These are phyloP conservation scores for Calycina marina DNA, from an alignment of 2,329 filamentous ascomycete species.

Conservation along the genomic window DNA sequence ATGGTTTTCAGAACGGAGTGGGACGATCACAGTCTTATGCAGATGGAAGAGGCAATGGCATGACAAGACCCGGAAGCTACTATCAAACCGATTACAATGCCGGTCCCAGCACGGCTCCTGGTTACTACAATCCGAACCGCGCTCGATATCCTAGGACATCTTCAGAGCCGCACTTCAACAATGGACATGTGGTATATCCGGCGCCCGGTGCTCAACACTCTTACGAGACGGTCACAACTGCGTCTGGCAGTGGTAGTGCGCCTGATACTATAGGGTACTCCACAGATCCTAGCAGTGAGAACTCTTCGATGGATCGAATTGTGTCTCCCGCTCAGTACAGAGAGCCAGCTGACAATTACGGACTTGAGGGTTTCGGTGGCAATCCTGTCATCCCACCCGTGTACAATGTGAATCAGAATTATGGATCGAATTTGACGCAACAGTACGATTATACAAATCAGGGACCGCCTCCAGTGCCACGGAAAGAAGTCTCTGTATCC, in stretches of 20 bases:
- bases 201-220: constrained; percentile 30
- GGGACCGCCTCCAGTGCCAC: constrained; percentile 11
- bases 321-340: constrained; percentile 38
- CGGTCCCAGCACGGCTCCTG: constrained; percentile 10
- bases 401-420: constrained; percentile 19
- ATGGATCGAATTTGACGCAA: too few species aligned
- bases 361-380: constrained; percentile 33
- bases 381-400: constrained; percentile 26
- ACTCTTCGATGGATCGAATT: constrained; percentile 74
- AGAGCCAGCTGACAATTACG: constrained; percentile 45
- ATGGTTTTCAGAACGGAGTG: constrained; percentile 22
- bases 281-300: constrained; percentile 80
- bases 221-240: constrained; percentile 75
- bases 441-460: constrained; percentile 3
- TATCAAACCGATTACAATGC: constrained; percentile 20
- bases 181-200: constrained; percentile 17
- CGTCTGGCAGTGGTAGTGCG: constrained; percentile 54
- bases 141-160: constrained; percentile 21
- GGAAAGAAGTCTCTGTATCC: constrained; percentile 11
- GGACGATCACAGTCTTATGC: constrained; percentile 16
- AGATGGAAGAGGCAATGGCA: constrained; percentile 24
- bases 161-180: constrained; percentile 20
- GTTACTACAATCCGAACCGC: constrained; percentile 19
- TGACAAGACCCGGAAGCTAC: constrained; percentile 30
- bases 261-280: constrained; percentile 65